Evolutionary conservation across 192 early-diverging fungal genomes (phyloP).

Genomic region (Haplosporangium gracile): DNA sequence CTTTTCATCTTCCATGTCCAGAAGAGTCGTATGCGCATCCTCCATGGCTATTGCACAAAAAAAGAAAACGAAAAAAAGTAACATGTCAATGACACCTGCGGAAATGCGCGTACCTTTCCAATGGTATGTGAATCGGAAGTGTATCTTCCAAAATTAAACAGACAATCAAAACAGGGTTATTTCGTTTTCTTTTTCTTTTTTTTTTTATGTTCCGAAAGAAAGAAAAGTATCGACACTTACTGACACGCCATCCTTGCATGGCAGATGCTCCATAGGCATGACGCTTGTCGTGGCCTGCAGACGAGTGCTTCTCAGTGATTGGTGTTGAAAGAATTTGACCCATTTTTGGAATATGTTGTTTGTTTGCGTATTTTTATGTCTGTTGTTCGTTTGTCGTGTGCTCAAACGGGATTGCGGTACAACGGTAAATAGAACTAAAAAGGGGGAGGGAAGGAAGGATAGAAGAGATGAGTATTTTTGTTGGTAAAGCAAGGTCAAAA

Average conservation of each 20-base stretch:
- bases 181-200: background rate
- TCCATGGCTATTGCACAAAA: slow-evolving; percentile 84
- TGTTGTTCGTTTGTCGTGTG: slow-evolving; percentile 1
- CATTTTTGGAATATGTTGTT: slow-evolving; percentile 70
- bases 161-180: background rate
- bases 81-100: background rate
- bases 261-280: slow-evolving; percentile 86
- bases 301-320: slow-evolving; percentile 89
- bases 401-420: background rate
- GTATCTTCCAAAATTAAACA: background rate
- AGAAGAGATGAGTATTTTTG: background rate
- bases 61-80: background rate
- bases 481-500: background rate
- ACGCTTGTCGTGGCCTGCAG: slow-evolving; percentile 77
- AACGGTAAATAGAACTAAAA: background rate
- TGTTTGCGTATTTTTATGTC: background rate
- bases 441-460: background rate
- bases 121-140: background rate
- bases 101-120: background rate
- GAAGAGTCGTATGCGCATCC: slow-evolving; percentile 93
- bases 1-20: slow-evolving; percentile 76
- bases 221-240: slow-evolving; percentile 67
- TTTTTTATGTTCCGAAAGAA: background rate
- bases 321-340: slow-evolving; percentile 98
- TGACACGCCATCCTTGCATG: slow-evolving; percentile 99